Conservation (phyloP, 1,284 basidiomycete genomes). For the Porogramme epimiltina region DNA sequence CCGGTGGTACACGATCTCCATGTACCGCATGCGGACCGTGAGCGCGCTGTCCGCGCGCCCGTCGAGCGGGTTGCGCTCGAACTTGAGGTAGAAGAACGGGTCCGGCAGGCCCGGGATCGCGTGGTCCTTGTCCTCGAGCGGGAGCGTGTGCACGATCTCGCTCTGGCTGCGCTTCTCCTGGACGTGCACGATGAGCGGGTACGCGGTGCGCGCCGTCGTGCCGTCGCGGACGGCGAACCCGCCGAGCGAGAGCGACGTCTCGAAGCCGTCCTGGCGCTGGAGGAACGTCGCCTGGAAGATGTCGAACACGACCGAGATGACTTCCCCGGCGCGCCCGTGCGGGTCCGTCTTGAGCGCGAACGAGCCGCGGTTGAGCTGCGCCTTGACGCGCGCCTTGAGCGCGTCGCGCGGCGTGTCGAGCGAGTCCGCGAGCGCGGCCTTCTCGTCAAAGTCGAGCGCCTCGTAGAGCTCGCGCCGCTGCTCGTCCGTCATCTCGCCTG, state of each 20-base stretch:
- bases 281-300: conserved; percentile 84
- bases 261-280: conserved; percentile 85
- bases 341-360: conserved; percentile 80
- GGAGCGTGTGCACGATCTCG: conserved; percentile 27
- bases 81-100: conserved; percentile 92
- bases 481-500: conserved; percentile 84
- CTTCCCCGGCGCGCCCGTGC: conserved; percentile 63
- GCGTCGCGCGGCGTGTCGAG: conserved; percentile 81
- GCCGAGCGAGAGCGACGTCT: conserved; percentile 84
- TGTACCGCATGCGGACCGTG: conserved; percentile 90
- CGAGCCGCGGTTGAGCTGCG: conserved; percentile 85
- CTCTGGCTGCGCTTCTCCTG: conserved; percentile 53
- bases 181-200: conserved; percentile 93
- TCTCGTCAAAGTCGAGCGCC: conserved; percentile 93
- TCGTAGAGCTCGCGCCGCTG: conserved; percentile 94
- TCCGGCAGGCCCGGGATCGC: conserved; percentile 45
- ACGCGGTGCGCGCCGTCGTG: conserved; percentile 80
- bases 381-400: conserved; percentile 76
- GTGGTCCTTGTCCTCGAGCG: conserved; percentile 29
- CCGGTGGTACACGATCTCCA: conserved; percentile 97
- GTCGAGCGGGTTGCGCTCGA: conserved; percentile 94
- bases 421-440: conserved; percentile 67
- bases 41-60: conserved; percentile 92
- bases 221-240: conserved; percentile 93
- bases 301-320: conserved; percentile 91